phyloP scores from a whole-genome alignment of 2,329 filamentous ascomycete species.

The Alternaria sp. region DNA sequence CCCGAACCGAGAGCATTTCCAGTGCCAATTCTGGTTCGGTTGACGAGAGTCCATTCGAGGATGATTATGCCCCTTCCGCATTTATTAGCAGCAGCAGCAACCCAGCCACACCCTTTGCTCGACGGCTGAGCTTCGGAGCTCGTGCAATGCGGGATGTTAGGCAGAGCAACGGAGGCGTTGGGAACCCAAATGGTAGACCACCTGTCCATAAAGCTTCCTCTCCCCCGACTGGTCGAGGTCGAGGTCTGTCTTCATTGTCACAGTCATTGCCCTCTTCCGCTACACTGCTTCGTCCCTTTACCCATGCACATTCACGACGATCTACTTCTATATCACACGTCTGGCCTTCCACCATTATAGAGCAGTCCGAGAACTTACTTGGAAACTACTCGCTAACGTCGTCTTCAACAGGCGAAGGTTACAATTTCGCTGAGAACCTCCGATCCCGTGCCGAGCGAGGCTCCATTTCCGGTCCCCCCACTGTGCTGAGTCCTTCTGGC shows the following conservation, averaged over 20 bases:
- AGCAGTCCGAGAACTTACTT: slow-evolving; percentile 42
- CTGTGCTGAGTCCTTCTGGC: slow-evolving; percentile 23
- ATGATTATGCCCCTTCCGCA: slow-evolving; percentile 61
- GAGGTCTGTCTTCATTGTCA: slow-evolving; percentile 64
- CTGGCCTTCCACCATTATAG: slow-evolving; percentile 42
- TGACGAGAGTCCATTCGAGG: slow-evolving; percentile 63
- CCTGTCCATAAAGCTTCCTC: slow-evolving; percentile 60
- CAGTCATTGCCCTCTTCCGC: slow-evolving; percentile 43
- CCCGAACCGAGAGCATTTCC: slow-evolving; percentile 58
- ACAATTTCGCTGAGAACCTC: slow-evolving; percentile 97
- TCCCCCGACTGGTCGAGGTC: slow-evolving; percentile 64
- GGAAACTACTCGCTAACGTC: slow-evolving; percentile 69
- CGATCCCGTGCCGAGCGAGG: slow-evolving; percentile 85
- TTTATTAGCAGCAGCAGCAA: slow-evolving; percentile 66
- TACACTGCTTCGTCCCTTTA: slow-evolving; percentile 34
- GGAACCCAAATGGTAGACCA: slow-evolving; percentile 70
- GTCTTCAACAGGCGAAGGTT: slow-evolving; percentile 80
- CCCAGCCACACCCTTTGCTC: slow-evolving; percentile 77
- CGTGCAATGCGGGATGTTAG: slow-evolving; percentile 78
- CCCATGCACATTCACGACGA: slow-evolving; percentile 33
- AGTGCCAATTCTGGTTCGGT: slow-evolving; percentile 58
- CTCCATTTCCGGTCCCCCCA: slow-evolving; percentile 61
- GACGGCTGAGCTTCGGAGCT: slow-evolving; percentile 89
- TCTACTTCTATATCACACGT: slow-evolving; percentile 39
- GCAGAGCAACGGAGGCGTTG: slow-evolving; percentile 58